Evolutionary conservation across 768 basidiomycete species (phyloP).

Genomic region (Phaeolepiota aurea): DNA sequence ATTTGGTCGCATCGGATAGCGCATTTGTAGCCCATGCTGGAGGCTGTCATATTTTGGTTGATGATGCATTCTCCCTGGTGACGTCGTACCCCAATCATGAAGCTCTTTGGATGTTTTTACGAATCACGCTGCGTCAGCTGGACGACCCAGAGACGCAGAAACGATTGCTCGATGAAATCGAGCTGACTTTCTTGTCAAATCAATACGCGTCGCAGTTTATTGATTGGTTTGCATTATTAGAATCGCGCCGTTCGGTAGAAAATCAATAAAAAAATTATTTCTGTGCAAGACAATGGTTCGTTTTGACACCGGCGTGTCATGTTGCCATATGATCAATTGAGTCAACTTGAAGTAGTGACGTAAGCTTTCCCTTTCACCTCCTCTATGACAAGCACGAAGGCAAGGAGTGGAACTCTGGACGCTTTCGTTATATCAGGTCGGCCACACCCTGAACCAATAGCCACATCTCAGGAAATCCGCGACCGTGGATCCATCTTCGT

Average conservation of each 20-base stretch:
- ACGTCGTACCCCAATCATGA: conserved; percentile 47
- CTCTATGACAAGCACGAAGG: too few species aligned
- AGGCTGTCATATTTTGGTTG: conserved; percentile 12
- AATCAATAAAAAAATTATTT: too few species aligned
- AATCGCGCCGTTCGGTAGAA: too few species aligned
- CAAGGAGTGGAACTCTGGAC: conserved; percentile 30
- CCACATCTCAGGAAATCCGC: conserved; percentile 65
- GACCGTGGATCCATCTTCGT: conserved; percentile 71
- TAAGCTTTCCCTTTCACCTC: too few species aligned
- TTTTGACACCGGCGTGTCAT: too few species aligned
- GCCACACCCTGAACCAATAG: conserved; percentile 36
- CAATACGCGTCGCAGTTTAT: neutral
- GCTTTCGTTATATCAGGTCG: conserved; percentile 39
- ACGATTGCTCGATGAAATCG: neutral
- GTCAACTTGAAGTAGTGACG: too few species aligned
- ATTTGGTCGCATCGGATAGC: conserved; percentile 6
- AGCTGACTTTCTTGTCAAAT: neutral
- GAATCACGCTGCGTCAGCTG: conserved; percentile 14
- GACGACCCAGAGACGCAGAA: neutral
- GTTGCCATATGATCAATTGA: too few species aligned
- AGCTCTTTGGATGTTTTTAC: conserved; percentile 57
- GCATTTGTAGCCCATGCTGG: conserved; percentile 3
- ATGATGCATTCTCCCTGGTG: conserved; percentile 44
- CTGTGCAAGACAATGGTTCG: too few species aligned
- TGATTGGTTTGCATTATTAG: neutral